Percentiles rank a stretch among this genome's conserved stretches.
phyloP scores from a whole-genome alignment of 139 green algal species.

The Chlorella ohadii region DNA sequence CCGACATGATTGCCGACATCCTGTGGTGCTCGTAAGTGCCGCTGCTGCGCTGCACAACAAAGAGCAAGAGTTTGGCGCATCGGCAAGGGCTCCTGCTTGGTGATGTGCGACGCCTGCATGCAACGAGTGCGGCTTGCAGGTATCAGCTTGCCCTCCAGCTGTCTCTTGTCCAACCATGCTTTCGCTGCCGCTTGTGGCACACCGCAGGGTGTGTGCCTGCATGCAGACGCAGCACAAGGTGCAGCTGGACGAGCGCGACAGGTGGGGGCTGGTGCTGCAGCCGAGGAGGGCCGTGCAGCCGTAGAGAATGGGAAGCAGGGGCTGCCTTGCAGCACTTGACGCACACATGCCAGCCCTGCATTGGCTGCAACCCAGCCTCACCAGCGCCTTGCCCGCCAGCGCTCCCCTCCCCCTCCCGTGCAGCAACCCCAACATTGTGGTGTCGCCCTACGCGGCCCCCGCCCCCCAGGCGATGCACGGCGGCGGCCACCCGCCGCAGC shows the following conservation, averaged over 20 bases:
- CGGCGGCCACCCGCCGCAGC: conserved; percentile 17
- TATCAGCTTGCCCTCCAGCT: neutral
- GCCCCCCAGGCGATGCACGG: conserved; percentile 41
- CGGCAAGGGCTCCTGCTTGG: too few relatives aligned
- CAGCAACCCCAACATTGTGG: conserved; percentile 8
- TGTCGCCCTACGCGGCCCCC: conserved; percentile 50
- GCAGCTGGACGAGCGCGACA: conserved; percentile 84
- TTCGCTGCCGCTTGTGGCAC: neutral
- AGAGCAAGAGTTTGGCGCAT: too few relatives aligned
- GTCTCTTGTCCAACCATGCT: too few relatives aligned
- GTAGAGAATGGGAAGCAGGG: too few relatives aligned
- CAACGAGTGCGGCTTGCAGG: neutral
- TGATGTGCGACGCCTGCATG: too few relatives aligned
- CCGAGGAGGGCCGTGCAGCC: too few relatives aligned
- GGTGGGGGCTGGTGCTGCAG: too few relatives aligned
- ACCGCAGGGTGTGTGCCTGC: conserved; percentile 85
- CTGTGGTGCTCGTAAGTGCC: conserved; percentile 82
- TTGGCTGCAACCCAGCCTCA: too few relatives aligned
- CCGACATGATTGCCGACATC: conserved; percentile 83
- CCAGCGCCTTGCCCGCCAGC: neutral
- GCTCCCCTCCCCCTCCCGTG: neutral
- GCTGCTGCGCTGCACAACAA: too few relatives aligned
- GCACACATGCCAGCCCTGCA: too few relatives aligned
- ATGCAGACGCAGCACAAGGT: conserved; percentile 93
- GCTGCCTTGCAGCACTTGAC: too few relatives aligned